These are phyloP conservation scores for Galerina sulciceps DNA, from an alignment of 768 basidiomycete genomes.

Conservation along the genomic window DNA sequence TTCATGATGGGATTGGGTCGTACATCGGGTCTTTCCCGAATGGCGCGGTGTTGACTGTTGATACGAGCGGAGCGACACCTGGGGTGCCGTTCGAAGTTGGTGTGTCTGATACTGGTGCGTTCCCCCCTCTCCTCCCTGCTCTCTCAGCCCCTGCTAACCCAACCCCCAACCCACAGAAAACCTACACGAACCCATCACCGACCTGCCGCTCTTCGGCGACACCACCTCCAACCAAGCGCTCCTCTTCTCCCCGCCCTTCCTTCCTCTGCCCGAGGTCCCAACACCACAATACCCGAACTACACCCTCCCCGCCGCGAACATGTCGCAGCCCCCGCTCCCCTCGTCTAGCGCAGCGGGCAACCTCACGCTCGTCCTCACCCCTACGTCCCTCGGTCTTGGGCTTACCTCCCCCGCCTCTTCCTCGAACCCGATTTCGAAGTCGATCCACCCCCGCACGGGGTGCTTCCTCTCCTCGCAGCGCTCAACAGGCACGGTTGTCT, in stretches of 20 bases:
- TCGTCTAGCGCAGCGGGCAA: constrained; percentile 41
- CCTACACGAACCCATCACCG: constrained; percentile 41
- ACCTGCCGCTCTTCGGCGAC: constrained; percentile 68
- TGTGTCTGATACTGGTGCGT: constrained; percentile 49
- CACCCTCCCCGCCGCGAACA: constrained; percentile 64
- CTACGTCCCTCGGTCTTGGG: constrained; percentile 46
- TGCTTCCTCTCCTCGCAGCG: constrained; percentile 56
- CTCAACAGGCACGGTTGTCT: constrained; percentile 41
- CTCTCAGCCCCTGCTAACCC: background rate
- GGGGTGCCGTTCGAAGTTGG: constrained; percentile 59
- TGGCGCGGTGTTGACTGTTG: constrained; percentile 59
- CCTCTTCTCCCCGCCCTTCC: constrained; percentile 68
- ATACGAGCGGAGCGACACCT: constrained; percentile 29
- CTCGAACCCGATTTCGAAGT: too few relatives aligned
- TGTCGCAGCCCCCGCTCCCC: constrained; percentile 45
- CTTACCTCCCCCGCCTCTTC: constrained; percentile 51
- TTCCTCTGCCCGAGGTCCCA: constrained; percentile 22
- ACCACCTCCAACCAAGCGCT: constrained; percentile 75
- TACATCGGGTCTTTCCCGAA: constrained; percentile 46
- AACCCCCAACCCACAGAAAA: constrained; percentile 42
- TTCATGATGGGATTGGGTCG: constrained; percentile 52
- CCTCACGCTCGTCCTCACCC: constrained; percentile 58
- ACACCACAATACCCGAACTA: constrained; percentile 75
- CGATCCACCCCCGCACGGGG: constrained; percentile 37
- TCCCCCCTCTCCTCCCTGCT: background rate